Evolutionary conservation across 176 grass and related monocot species (phyloP), one percentile per base, ranked within the genome.

Genomic region (Hordeum vulgare): DNA sequence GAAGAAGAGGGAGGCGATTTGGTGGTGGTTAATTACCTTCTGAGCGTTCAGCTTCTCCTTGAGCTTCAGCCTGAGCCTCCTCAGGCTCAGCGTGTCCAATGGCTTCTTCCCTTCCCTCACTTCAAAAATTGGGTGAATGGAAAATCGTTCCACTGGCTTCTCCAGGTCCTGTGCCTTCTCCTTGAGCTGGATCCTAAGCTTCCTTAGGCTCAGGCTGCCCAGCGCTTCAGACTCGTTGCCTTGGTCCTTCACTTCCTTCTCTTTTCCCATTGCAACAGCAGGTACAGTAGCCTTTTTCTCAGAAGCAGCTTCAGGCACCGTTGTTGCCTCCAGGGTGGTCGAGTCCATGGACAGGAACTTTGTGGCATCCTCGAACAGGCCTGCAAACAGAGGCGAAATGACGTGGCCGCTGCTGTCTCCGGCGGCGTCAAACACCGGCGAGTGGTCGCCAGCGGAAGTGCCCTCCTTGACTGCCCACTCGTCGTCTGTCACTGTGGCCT

Each of bases 11-110:
- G 28, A 66, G 26, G 6, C 4, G 49, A 79, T 17, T 63, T 56
- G 42, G n/a, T 71, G 37, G 31, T 66, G 24, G 59, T 84, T n/a
- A n/a, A n/a, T n/a, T 89, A 96, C 88, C 93, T 89, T 66, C 4
- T 79, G 66, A 23, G 81, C 27, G 2, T 23, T 83, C 26, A 90
- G 76, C n/a, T 10, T 70, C 18, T 93, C 54, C 86, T 80, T 96
- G 35, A 86, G 20, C 76, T 73, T 79, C 23, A 61, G 20, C 27
- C 7, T 90, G 7, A 96, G 90, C 82, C 88, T 33, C 42, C 78
- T 15, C 1, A 92, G 14, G 81, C 85, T 92, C 65, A 88, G 86
- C 58, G 8, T 18, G 0, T 73, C 49, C 49, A 53, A 1, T 53
- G 69, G 26, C 44, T 47, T 47, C 13, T 73, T 4, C 0, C 49